phyloP scores from a whole-genome alignment of 176 grass and related monocot genomes.

The Luzula sylvatica region DNA sequence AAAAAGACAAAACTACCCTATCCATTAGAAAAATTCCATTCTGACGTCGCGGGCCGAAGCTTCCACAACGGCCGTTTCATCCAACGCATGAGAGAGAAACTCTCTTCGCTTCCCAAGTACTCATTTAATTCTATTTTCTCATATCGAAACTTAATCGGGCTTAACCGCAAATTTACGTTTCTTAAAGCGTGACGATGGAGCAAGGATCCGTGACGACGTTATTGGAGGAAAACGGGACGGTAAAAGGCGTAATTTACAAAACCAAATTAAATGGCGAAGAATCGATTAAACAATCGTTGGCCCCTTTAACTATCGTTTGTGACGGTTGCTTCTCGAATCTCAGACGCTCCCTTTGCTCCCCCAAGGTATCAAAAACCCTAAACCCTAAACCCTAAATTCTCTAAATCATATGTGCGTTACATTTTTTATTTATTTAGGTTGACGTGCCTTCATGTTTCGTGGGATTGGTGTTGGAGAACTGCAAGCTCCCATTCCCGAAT shows the following conservation, averaged over 20 bases:
- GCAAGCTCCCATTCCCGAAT: slow-evolving; percentile 69
- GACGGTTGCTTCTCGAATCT: slow-evolving; percentile 99
- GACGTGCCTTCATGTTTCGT: slow-evolving; percentile 96
- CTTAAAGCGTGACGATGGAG: slow-evolving; percentile 69
- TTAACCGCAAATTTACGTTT: neutral
- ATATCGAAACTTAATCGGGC: too few species aligned
- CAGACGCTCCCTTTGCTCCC: slow-evolving; percentile 63
- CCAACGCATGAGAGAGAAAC: slow-evolving; percentile 87
- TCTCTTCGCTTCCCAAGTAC: slow-evolving; percentile 75
- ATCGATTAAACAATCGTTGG: slow-evolving; percentile 38
- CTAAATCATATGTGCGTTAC: too few species aligned
- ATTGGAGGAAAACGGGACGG: slow-evolving; percentile 78
- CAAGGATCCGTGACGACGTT: slow-evolving; percentile 92
- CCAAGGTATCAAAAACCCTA: slow-evolving; percentile 56
- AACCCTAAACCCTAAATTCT: too few species aligned
- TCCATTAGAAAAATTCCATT: slow-evolving; percentile 83
- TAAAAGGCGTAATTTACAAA: slow-evolving; percentile 88
- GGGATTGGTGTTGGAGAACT: slow-evolving; percentile 89
- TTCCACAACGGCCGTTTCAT: slow-evolving; percentile 97
- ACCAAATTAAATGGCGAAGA: slow-evolving; percentile 71
- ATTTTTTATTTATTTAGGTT: slow-evolving; percentile 43
- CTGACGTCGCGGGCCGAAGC: slow-evolving; percentile 87
- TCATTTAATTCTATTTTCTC: neutral
- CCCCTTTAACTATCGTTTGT: slow-evolving; percentile 89
- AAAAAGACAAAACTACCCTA: slow-evolving; percentile 71